Conservation (phyloP, 2,329 filamentous ascomycete species). For the Diaporthe citrichinensis region DNA sequence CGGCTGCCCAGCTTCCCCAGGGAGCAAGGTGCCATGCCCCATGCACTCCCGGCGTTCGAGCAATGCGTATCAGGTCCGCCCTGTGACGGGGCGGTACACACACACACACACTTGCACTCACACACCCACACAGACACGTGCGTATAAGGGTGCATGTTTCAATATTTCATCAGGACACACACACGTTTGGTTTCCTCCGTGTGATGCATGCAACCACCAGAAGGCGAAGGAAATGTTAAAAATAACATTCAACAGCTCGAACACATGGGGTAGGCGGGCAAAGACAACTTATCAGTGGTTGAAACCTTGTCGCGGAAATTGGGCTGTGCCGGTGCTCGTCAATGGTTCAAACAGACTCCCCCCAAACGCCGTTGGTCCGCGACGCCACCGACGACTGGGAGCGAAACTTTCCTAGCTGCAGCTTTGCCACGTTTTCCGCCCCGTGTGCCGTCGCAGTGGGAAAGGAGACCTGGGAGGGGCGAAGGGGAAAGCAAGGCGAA, state of each 20-base stretch:
- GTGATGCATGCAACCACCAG: conserved; percentile 15
- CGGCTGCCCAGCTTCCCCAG: conserved; percentile 24
- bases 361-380: conserved; percentile 10
- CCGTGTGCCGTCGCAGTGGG: conserved; percentile 31
- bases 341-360: background rate
- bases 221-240: conserved; percentile 5
- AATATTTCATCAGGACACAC: conserved; percentile 24
- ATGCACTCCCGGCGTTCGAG: conserved; percentile 15
- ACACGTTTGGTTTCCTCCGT: conserved; percentile 18
- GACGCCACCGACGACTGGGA: conserved; percentile 2
- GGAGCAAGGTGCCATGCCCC: background rate
- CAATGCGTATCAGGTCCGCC: conserved; percentile 31
- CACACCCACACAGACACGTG: background rate
- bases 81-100: conserved; percentile 22
- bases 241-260: conserved; percentile 14
- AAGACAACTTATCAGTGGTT: background rate
- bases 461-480: background rate
- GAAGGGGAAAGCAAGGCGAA: background rate
- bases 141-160: conserved; percentile 25
- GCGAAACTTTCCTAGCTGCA: conserved; percentile 32
- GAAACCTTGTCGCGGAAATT: conserved; percentile 9
- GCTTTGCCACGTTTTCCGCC: conserved; percentile 32
- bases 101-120: background rate
- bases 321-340: background rate
- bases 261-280: conserved; percentile 12